Conservation (phyloP, 345 rosid genomes). For the Citrus hindsii region DNA sequence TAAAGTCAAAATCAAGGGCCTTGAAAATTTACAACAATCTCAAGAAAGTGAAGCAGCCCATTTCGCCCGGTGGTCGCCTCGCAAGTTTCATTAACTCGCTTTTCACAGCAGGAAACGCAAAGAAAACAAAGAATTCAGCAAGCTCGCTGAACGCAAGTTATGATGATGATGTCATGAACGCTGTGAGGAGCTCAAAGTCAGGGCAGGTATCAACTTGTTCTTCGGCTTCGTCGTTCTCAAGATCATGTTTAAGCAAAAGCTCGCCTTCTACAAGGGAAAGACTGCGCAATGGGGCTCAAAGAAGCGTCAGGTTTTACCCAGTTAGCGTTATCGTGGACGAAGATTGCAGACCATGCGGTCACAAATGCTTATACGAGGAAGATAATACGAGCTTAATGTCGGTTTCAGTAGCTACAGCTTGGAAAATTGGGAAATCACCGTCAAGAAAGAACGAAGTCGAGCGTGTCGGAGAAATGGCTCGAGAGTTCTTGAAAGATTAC, state of each 20-base stretch:
- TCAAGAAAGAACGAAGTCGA: slow-evolving; percentile 27
- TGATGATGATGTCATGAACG: slow-evolving; percentile 16
- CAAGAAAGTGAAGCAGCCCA: slow-evolving; percentile 76
- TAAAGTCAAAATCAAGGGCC: slow-evolving; percentile 56
- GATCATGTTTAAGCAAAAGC: slow-evolving; percentile 72
- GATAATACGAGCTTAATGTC: slow-evolving; percentile 20
- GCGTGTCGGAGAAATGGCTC: slow-evolving; percentile 43
- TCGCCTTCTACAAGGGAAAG: slow-evolving; percentile 51
- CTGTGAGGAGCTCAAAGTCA: slow-evolving; percentile 33
- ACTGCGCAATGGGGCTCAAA: slow-evolving; percentile 51
- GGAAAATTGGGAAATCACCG: slow-evolving; percentile 44
- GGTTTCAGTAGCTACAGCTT: slow-evolving; percentile 34
- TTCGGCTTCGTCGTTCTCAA: slow-evolving; percentile 78
- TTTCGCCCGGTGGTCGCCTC: slow-evolving; percentile 75
- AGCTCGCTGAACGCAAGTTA: slow-evolving; percentile 16
- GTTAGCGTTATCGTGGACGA: slow-evolving; percentile 63
- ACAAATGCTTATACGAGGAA: slow-evolving; percentile 31
- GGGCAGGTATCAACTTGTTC: slow-evolving; percentile 59
- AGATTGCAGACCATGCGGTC: slow-evolving; percentile 52
- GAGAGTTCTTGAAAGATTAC: slow-evolving; percentile 39
- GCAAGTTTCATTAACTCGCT: slow-evolving; percentile 72
- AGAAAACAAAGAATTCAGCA: slow-evolving; percentile 43
- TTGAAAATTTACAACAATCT: slow-evolving; percentile 50
- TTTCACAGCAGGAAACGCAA: slow-evolving; percentile 40
- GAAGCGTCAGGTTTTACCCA: slow-evolving; percentile 67